phyloP scores from a whole-genome alignment of 2,329 filamentous ascomycete genomes.

The Erysiphe pulchra region DNA sequence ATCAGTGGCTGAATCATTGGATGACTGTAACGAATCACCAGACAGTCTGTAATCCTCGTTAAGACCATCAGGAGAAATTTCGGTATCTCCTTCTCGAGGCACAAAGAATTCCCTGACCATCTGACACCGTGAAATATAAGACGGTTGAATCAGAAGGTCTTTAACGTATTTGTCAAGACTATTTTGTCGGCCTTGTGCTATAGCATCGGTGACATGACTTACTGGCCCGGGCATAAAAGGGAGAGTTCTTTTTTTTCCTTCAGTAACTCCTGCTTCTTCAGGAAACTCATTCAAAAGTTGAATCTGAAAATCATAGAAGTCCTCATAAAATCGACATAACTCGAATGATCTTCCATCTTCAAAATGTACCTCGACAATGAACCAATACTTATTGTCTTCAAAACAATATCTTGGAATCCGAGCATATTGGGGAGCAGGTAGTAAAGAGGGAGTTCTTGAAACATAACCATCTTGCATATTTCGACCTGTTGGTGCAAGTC shows the following conservation, averaged over 20 bases:
- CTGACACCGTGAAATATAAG: slow-evolving; percentile 61
- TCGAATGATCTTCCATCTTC: slow-evolving; percentile 87
- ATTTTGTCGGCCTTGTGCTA: slow-evolving; percentile 76
- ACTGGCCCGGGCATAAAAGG: slow-evolving; percentile 98
- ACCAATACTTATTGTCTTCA: slow-evolving; percentile 96
- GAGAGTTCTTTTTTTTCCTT: slow-evolving; percentile 51
- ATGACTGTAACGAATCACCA: slow-evolving; percentile 39
- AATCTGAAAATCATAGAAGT: slow-evolving; percentile 98
- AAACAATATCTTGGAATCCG: slow-evolving; percentile 85
- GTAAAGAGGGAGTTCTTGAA: slow-evolving; percentile 23
- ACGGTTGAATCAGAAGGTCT: slow-evolving; percentile 58
- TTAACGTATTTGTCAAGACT: slow-evolving; percentile 93
- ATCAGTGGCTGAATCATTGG: slow-evolving; percentile 32
- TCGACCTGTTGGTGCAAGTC: no score
- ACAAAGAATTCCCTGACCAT: slow-evolving; percentile 80
- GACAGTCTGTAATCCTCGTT: slow-evolving; percentile 54
- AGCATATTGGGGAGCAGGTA: slow-evolving; percentile 56
- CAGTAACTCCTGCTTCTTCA: slow-evolving; percentile 70
- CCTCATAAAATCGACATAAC: slow-evolving; percentile 81
- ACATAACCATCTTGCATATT: slow-evolving; percentile 11
- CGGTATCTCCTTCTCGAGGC: slow-evolving; percentile 74
- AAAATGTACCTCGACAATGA: slow-evolving; percentile 75
- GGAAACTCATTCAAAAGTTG: slow-evolving; percentile 80
- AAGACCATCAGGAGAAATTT: slow-evolving; percentile 47
- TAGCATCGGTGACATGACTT: slow-evolving; percentile 92